Base-by-base conservation (phyloP, 176 grass and related monocot species). In the Saccharum officinarum region DNA sequence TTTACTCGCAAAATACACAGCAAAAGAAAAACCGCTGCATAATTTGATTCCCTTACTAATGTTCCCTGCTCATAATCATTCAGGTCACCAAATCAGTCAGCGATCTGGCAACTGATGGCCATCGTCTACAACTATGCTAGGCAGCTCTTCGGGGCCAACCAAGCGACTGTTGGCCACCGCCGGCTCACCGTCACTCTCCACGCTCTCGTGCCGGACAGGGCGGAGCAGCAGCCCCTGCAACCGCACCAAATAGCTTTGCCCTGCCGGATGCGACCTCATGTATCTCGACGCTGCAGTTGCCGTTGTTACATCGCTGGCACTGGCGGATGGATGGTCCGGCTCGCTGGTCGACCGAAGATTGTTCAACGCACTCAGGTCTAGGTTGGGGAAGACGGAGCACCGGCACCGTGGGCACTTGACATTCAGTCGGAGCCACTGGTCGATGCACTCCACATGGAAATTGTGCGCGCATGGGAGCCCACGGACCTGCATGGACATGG, bases 371-470 rank as follows among this genome's bases (percentile, higher is more conserved):
- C 97, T 98, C 41, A 98, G 67, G 80, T 98, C 97, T 1, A 98
- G 86, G 80, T 98, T 99, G 61, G 97, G 97, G 82, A 99, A 99
- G 12, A 99, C 97, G 0, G 97, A 99, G 70, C 94, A 99, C 22
- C 97, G 81, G 78, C 97, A 99, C 64, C 97, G 89, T 1, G 97
- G 97, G 71, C 97, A 98, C 50, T 98, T 98, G 34, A 98, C 91
- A 16, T 98, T 98, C 78, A 98, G 52, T 67, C 96, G 86, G 36
- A 98, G 89, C 96, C 96, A 98, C 44, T 98, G 93, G 72, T 98
- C 93, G 15, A 98, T 94, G 87, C 96, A 98, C 69, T 94, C 93
- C 40, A 98, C 93, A 62, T 98, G 97, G 88, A 98, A 95, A 85
- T 98, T 98, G 82, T 98, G 97, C 4, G 93, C 97, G 36, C 97